phyloP scores from a whole-genome alignment of 2,329 filamentous ascomycete genomes.

The Cryphonectria japonica region DNA sequence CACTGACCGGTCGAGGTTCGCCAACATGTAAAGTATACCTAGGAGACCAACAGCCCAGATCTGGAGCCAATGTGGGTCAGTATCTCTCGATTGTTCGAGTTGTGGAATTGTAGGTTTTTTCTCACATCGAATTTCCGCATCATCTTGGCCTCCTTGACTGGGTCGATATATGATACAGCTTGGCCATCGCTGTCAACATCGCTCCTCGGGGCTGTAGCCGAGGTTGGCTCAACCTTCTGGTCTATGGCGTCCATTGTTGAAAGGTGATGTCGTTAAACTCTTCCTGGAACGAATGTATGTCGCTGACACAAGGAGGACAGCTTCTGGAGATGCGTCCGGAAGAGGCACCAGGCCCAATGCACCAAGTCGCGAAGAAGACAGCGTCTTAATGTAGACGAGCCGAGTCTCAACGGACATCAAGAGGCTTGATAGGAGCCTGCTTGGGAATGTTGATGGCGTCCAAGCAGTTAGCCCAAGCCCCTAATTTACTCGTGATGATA shows the following conservation, averaged over 20 bases:
- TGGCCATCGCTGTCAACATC: constrained; percentile 3
- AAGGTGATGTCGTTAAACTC: not conserved
- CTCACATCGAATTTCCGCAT: constrained; percentile 26
- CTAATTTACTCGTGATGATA: not conserved
- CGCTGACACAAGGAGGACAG: not conserved
- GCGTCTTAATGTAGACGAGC: not conserved
- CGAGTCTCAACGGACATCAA: not conserved
- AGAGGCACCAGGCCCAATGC: not conserved
- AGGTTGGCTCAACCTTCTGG: not conserved
- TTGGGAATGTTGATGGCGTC: not conserved
- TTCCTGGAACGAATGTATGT: not conserved
- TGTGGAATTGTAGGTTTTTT: not conserved
- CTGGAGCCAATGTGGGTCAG: constrained; percentile 1
- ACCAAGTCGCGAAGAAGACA: not conserved
- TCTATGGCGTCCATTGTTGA: not conserved
- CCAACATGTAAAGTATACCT: constrained; percentile 31
- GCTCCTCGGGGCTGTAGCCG: not conserved
- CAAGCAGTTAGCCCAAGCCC: not conserved
- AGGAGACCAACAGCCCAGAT: constrained; percentile 20
- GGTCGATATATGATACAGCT: constrained; percentile 14
- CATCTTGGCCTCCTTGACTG: constrained; percentile 25
- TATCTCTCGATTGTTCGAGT: not conserved
- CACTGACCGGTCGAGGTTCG: constrained; percentile 33
- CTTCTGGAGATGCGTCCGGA: not conserved
- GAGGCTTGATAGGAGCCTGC: not conserved